Base-by-base conservation (phyloP, 2,329 filamentous ascomycete species). In the Trichoderma hamatum region DNA sequence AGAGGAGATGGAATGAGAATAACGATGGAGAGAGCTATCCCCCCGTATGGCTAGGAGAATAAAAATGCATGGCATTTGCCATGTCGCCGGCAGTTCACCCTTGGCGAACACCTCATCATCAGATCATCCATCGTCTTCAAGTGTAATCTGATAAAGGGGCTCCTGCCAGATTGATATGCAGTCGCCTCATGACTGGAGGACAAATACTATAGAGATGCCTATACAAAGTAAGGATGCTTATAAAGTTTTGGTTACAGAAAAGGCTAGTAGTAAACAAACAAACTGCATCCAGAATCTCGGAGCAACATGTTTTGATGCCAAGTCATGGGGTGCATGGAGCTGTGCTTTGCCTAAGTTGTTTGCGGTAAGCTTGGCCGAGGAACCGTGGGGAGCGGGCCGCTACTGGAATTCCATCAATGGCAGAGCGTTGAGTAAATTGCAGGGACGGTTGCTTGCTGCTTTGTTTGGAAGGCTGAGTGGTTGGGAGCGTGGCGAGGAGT, bases 291-390 rank as follows among this genome's bases (percentile, higher is more conserved):
- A 39, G 46, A 36, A 30, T 49, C 14, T 63, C 30, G 46, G 60
- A 6, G 26, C 30, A 46, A 21, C 10, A 32, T 36, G n/a, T 26
- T 28, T 24, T 36, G 26, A 34, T 49, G 19, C 28, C 21, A 6
- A 32, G 55, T 16, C 1, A n/a, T 43, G 56, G 56, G 32, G 32
- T 64, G 32, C 61, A 64, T 28, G 19, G 16, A 64, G 24, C 4
- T 28, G 46, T 39, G 49, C 24, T n/a, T 39, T 32, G 19, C 32
- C 14, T 54, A 64, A 13, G 46, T 24, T 64, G 49, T 34, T 39
- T n/a, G 30, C 24, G 13, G 61, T 64, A 64, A 39, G 61, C 61
- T 39, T 54, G 61, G 32, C 46, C 30, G 46, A 54, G 30, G 30
- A 63, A 39, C 3, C 46, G 43, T 63, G 60, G 46, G 30, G 32